Conservation (phyloP, 192 early-diverging fungal species). For the Paraglomus occultum region DNA sequence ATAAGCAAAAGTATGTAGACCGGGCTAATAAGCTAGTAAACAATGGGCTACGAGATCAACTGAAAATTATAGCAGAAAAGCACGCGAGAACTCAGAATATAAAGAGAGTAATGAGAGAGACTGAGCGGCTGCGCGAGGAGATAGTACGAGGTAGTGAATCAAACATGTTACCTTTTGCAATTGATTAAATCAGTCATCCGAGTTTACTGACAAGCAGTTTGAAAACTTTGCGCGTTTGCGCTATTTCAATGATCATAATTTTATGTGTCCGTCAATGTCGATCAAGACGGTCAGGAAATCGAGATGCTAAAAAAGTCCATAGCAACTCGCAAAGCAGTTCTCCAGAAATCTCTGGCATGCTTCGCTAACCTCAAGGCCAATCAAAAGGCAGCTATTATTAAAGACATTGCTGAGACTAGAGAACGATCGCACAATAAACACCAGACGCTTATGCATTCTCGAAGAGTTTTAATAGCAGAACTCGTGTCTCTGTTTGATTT, state of each 20-base stretch:
- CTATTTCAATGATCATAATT: neutral
- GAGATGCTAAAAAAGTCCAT: conserved; percentile 20
- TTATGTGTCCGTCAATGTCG: neutral
- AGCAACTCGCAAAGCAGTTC: conserved; percentile 1
- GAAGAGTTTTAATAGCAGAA: conserved; percentile 49
- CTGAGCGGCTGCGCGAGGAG: conserved; percentile 15
- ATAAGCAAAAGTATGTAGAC: conserved; percentile 14
- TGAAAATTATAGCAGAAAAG: conserved; percentile 17
- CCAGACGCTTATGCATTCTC: conserved; percentile 39
- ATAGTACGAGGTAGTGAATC: conserved; percentile 9
- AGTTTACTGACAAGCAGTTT: neutral
- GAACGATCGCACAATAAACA: conserved; percentile 45
- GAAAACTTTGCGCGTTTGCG: neutral
- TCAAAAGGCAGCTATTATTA: conserved; percentile 31
- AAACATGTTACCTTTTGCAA: neutral
- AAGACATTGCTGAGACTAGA: conserved; percentile 32
- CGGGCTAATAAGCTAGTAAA: conserved; percentile 11
- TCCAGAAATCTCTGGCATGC: conserved; percentile 9
- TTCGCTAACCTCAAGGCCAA: conserved; percentile 23
- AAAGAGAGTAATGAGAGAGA: conserved; percentile 11
- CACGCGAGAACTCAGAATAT: conserved; percentile 16
- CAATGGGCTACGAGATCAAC: neutral
- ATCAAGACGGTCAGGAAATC: conserved; percentile 26
- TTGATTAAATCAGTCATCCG: neutral
- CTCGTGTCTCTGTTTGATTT: conserved; percentile 53